Conservation (phyloP, 2,329 filamentous ascomycete genomes). For the Rugonectria rugulosa region DNA sequence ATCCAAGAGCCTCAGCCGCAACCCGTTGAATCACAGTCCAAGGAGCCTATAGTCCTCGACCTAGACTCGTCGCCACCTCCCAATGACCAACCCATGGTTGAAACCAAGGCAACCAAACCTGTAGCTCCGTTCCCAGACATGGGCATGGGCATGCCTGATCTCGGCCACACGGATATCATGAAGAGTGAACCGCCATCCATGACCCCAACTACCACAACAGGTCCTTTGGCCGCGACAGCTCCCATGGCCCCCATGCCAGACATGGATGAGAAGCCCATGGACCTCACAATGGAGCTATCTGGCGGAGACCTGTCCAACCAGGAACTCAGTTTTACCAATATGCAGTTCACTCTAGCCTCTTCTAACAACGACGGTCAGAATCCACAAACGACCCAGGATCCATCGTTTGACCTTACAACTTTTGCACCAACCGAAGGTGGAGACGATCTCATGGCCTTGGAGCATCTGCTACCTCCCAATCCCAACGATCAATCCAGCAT, state of each 20-base stretch:
- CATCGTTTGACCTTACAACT: constrained; percentile 55
- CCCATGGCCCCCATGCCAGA: constrained; percentile 39
- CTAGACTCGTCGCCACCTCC: constrained; percentile 45
- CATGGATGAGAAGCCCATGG: constrained; percentile 37
- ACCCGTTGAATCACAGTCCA: constrained; percentile 46
- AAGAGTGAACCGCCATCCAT: constrained; percentile 33
- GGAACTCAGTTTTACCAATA: constrained; percentile 63
- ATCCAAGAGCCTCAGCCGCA: constrained; percentile 33
- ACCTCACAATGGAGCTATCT: constrained; percentile 31
- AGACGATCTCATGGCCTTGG: constrained; percentile 41
- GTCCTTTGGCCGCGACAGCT: constrained; percentile 35
- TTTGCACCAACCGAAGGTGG: constrained; percentile 48
- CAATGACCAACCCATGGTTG: constrained; percentile 43
- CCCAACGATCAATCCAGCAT: constrained; percentile 24
- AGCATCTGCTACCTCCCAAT: constrained; percentile 41
- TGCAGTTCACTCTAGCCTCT: constrained; percentile 63
- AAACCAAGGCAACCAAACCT: constrained; percentile 48
- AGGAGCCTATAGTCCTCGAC: constrained; percentile 47
- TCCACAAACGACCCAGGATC: constrained; percentile 40
- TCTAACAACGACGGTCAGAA: constrained; percentile 42
- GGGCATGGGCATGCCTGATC: constrained; percentile 54
- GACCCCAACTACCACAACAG: constrained; percentile 26
- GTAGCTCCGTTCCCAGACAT: constrained; percentile 65
- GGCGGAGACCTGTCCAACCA: constrained; percentile 35
- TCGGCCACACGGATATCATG: constrained; percentile 28